These are phyloP conservation scores for Saccharomycopsis vini DNA, from an alignment of 805 yeast genomes.

Conservation along the genomic window DNA sequence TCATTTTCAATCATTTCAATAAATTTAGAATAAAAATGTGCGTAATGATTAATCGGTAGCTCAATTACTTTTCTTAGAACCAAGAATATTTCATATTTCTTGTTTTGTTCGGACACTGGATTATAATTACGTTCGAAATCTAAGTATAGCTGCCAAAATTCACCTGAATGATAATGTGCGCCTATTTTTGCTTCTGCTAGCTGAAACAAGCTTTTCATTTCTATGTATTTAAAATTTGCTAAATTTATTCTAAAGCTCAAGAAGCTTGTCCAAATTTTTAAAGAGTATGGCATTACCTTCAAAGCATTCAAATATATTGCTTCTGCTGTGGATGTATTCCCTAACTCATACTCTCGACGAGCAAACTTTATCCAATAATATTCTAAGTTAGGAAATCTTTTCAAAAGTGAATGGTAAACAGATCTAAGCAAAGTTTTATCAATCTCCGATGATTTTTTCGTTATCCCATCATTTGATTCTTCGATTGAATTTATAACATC, in stretches of 20 bases:
- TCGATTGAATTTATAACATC: constrained; percentile 28
- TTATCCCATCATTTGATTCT: constrained; percentile 25
- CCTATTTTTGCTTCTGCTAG: constrained; percentile 43
- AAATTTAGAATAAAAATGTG: constrained; percentile 35
- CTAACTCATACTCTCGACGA: constrained; percentile 36
- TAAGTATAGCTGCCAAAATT: constrained; percentile 44
- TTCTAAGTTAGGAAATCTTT: constrained; percentile 40
- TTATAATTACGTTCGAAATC: constrained; percentile 33
- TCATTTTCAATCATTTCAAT: constrained; percentile 28
- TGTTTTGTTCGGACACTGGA: constrained; percentile 15
- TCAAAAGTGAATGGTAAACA: constrained; percentile 36
- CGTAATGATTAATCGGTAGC: constrained; percentile 47
- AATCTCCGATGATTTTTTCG: constrained; percentile 28
- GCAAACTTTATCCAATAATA: constrained; percentile 55
- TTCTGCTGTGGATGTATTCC: constrained; percentile 31
- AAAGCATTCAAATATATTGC: constrained; percentile 34
- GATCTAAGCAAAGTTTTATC: constrained; percentile 30
- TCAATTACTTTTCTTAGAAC: constrained; percentile 43
- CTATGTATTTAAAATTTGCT: constrained; percentile 24
- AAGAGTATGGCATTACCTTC: constrained; percentile 32
- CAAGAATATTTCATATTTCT: constrained; percentile 21
- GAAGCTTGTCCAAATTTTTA: constrained; percentile 44
- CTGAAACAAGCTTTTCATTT: constrained; percentile 34
- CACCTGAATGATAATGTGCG: constrained; percentile 39
- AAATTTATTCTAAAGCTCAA: constrained; percentile 30